Conservation (phyloP, 2,329 filamentous ascomycete genomes). For the Piedraia hortae region DNA sequence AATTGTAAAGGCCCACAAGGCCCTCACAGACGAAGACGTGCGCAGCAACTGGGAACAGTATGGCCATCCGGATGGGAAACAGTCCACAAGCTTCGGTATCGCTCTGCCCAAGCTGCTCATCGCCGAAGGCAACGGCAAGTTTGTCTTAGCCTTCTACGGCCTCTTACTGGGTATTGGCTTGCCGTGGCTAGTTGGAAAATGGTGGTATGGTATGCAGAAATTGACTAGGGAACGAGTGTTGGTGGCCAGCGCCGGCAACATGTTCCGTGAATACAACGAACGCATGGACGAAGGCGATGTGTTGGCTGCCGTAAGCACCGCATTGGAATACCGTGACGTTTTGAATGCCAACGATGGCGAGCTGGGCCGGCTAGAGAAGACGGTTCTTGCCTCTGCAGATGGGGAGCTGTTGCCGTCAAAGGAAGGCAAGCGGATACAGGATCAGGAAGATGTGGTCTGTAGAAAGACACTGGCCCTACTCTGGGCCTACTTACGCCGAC, state of each 20-base stretch:
- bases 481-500: slow-evolving; percentile 80
- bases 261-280: slow-evolving; percentile 83
- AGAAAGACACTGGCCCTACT: slow-evolving; percentile 71
- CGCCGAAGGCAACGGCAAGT: slow-evolving; percentile 83
- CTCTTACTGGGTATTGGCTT: slow-evolving; percentile 65
- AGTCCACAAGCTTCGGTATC: slow-evolving; percentile 93
- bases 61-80: slow-evolving; percentile 91
- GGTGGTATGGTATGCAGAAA: slow-evolving; percentile 94
- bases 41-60: slow-evolving; percentile 92
- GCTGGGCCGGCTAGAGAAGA: slow-evolving; percentile 59
- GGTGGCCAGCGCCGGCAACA: slow-evolving; percentile 74
- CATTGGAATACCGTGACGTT: slow-evolving; percentile 56
- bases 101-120: slow-evolving; percentile 82
- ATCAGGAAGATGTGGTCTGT: slow-evolving; percentile 51
- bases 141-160: slow-evolving; percentile 74
- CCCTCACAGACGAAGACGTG: slow-evolving; percentile 86
- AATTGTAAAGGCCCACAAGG: slow-evolving; percentile 92
- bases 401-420: slow-evolving; percentile 31
- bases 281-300: slow-evolving; percentile 56
- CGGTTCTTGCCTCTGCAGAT: slow-evolving; percentile 31
- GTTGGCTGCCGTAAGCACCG: slow-evolving; percentile 53
- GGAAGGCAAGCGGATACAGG: slow-evolving; percentile 49
- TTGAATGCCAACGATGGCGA: slow-evolving; percentile 55
- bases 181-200: slow-evolving; percentile 78
- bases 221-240: slow-evolving; percentile 83